Base-by-base conservation (phyloP, 805 yeast species). In the Kodamaea laetipori region DNA sequence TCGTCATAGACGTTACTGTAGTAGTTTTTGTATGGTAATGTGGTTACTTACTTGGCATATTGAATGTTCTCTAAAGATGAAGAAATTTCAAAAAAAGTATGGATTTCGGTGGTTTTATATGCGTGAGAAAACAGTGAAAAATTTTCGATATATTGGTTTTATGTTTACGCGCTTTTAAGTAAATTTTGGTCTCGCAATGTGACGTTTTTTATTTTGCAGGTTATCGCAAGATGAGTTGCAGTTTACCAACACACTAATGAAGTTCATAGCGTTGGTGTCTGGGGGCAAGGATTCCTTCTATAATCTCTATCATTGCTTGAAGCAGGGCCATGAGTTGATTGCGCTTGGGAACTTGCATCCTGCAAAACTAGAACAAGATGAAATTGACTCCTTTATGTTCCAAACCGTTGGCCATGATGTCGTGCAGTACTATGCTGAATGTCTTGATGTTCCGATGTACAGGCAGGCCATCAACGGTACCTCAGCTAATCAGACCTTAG, bases 271-370 rank as follows among this genome's bases (percentile, higher is more conserved):
- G 0, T 72, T 94, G 16, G 81, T 94, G 0, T 87, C 96, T 0
- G 99, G 99, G 4, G 99, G 99, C 0, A 94, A 94, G 57, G 99
- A 94, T 62, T 90, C 97, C 6, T 89, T 90, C 66, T 94, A 77
- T 63, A 94, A 90, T 58, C 81, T 92, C 11, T 66, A 89, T 28
- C 96, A 94, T 59, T 89, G 98, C 56, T 60, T 86, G n/a, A 74
- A 77, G 2, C 80, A 86, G 41, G 96, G 95, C 10, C 99, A 94
- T 66, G 86, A 87, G 54, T 68, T 94, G 4, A 79, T 79, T 0
- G 97, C 96, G 1, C 64, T 92, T 37, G 98, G 90, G 0, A 94
- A 94, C 56, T 63, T 94, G 48, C 80, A 81, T 55, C 97, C 97
- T 1, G 73, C 74, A 1, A 63, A 60, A 25, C 7, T 42, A 16